Evolutionary conservation across 2,329 filamentous ascomycete genomes (phyloP).

Genomic region (Verticillium klebahnii): DNA sequence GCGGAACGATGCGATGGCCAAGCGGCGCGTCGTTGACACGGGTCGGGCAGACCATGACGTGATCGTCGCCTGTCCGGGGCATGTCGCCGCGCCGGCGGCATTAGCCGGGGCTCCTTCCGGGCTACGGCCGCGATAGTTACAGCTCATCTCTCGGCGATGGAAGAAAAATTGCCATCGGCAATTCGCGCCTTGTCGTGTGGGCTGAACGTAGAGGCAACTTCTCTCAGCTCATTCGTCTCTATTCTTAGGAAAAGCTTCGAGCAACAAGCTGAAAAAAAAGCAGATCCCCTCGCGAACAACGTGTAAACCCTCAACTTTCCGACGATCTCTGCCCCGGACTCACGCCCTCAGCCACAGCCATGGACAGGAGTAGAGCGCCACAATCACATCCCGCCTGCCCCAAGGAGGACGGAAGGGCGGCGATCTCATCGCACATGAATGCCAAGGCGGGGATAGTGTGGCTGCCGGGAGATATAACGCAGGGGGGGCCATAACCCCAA

Average conservation of each 20-base stretch:
- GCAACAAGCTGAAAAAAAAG: background rate
- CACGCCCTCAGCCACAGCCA: background rate
- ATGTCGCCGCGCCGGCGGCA: background rate
- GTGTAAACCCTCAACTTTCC: background rate
- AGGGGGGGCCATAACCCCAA: slow-evolving; percentile 5
- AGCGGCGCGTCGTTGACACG: background rate
- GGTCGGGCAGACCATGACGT: background rate
- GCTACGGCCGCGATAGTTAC: too few species aligned
- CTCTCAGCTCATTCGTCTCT: background rate
- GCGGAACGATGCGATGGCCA: background rate
- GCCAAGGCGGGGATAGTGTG: background rate
- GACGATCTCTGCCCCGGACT: background rate
- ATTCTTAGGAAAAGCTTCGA: background rate
- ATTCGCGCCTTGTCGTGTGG: background rate
- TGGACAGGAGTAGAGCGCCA: background rate
- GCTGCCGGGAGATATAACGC: slow-evolving; percentile 11
- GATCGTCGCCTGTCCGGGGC: background rate
- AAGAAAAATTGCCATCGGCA: too few species aligned
- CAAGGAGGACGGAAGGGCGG: background rate
- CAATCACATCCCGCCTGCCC: background rate
- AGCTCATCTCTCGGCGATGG: too few species aligned
- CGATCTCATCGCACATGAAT: background rate
- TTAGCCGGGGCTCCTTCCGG: background rate
- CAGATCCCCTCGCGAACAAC: background rate
- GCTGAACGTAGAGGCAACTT: background rate